A percentile compares a stretch with the other conserved stretches of the same genome.
phyloP scores from a whole-genome alignment of 768 basidiomycete genomes.

The Mrakia blollopis region DNA sequence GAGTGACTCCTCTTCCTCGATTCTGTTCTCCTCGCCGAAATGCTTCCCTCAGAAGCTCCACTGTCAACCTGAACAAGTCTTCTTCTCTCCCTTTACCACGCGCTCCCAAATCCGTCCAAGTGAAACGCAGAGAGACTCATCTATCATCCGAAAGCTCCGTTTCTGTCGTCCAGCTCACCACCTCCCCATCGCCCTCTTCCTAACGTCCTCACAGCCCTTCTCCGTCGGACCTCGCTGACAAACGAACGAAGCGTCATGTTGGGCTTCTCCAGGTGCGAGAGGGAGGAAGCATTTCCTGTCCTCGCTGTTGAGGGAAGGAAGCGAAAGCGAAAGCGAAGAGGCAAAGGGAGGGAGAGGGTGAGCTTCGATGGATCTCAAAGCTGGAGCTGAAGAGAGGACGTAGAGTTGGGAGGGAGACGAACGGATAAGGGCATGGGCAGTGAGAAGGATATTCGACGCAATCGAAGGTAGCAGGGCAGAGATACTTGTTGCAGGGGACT shows the following conservation, averaged over 20 bases:
- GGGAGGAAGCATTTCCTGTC: conserved; percentile 25
- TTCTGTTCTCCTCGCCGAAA: too few relatives aligned
- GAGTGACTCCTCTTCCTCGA: too few relatives aligned
- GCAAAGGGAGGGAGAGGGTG: neutral
- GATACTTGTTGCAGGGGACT: conserved; percentile 22
- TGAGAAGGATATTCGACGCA: conserved; percentile 10
- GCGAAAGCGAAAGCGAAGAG: neutral
- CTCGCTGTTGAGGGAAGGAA: neutral
- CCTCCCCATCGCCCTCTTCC: conserved; percentile 5
- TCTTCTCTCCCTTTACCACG: too few relatives aligned
- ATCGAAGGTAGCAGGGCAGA: conserved; percentile 4
- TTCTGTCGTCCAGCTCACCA: neutral
- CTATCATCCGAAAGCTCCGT: too few relatives aligned
- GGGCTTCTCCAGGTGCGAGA: neutral
- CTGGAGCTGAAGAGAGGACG: neutral
- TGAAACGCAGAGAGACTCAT: too few relatives aligned
- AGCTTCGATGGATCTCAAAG: too few relatives aligned
- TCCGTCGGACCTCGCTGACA: conserved; percentile 15
- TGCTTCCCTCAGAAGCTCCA: too few relatives aligned
- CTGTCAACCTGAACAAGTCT: too few relatives aligned
- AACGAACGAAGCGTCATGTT: conserved; percentile 12
- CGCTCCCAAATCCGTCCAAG: too few relatives aligned
- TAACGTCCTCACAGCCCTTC: conserved; percentile 15
- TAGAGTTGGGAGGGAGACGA: neutral
- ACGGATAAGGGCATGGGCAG: conserved; percentile 27